phyloP scores from a whole-genome alignment of 2,329 filamentous ascomycete genomes.

The Ampelomyces quisqualis region DNA sequence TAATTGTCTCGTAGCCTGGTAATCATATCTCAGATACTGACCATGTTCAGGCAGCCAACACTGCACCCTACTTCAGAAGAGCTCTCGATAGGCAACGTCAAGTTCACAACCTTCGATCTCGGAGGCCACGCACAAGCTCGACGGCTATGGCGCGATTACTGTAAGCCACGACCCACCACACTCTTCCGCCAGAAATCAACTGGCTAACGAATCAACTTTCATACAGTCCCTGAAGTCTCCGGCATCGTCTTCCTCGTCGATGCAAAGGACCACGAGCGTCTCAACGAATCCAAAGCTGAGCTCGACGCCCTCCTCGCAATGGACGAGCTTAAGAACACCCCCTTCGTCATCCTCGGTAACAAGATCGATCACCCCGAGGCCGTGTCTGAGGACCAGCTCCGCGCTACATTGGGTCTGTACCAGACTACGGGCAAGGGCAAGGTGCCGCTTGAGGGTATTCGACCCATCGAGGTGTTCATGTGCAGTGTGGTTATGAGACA shows the following conservation, averaged over 20 bases:
- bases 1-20: conserved; percentile 51
- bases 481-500: conserved; percentile 98
- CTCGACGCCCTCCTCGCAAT: conserved; percentile 90
- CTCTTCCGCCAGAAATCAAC: neutral
- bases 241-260: conserved; percentile 98
- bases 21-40: conserved; percentile 4
- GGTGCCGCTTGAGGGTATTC: conserved; percentile 41
- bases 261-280: conserved; percentile 93
- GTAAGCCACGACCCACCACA: conserved; percentile 12
- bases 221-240: conserved; percentile 42
- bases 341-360: conserved; percentile 95
- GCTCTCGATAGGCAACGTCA: conserved; percentile 58
- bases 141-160: conserved; percentile 46
- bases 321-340: conserved; percentile 95
- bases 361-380: conserved; percentile 99
- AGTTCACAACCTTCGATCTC: conserved; percentile 89
- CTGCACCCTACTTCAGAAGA: conserved; percentile 64
- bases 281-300: conserved; percentile 92
- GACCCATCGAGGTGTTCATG: conserved; percentile 87
- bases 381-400: conserved; percentile 91
- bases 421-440: conserved; percentile 55
- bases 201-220: conserved; percentile 5
- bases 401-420: conserved; percentile 88
- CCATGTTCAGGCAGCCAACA: conserved; percentile 26
- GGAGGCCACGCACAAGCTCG: conserved; percentile 45